phyloP scores from a whole-genome alignment of 2,329 filamentous ascomycete genomes.

The Juglanconis oblonga region DNA sequence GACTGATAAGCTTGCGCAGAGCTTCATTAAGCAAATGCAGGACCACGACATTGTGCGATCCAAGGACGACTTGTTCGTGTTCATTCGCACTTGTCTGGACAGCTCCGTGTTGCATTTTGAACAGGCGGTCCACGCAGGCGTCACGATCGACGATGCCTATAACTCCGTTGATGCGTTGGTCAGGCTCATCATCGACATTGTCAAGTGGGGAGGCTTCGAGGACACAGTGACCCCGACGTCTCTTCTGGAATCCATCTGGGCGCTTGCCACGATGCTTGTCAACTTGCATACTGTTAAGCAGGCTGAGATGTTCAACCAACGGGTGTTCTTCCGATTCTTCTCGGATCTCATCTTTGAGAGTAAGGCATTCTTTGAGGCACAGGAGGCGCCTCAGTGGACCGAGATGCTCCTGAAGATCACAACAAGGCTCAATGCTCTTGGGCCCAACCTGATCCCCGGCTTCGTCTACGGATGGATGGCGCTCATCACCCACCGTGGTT shows the following conservation, averaged over 20 bases:
- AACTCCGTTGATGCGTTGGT: slow-evolving; percentile 74
- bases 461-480: slow-evolving; percentile 85
- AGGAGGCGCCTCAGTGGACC: slow-evolving; percentile 59
- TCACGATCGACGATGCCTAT: slow-evolving; percentile 56
- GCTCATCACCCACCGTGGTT: slow-evolving; percentile 78
- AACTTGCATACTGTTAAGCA: slow-evolving; percentile 82
- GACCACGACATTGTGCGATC: slow-evolving; percentile 68
- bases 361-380: slow-evolving; percentile 53
- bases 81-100: slow-evolving; percentile 80
- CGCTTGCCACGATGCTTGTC: slow-evolving; percentile 75
- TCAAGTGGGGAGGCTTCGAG: slow-evolving; percentile 66
- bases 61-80: slow-evolving; percentile 73
- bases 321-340: slow-evolving; percentile 88
- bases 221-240: slow-evolving; percentile 61
- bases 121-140: slow-evolving; percentile 60
- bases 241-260: slow-evolving; percentile 75
- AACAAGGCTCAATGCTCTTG: slow-evolving; percentile 67
- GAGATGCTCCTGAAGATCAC: slow-evolving; percentile 72
- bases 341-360: slow-evolving; percentile 79
- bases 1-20: slow-evolving; percentile 66
- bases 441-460: slow-evolving; percentile 73
- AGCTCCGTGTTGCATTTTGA: slow-evolving; percentile 77
- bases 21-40: slow-evolving; percentile 84
- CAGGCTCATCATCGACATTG: slow-evolving; percentile 73
- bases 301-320: slow-evolving; percentile 79